Evolutionary conservation across 2,329 filamentous ascomycete species (phyloP), one percentile per base, ranked within the genome.

Genomic region (Alternaria triticimaculans): DNA sequence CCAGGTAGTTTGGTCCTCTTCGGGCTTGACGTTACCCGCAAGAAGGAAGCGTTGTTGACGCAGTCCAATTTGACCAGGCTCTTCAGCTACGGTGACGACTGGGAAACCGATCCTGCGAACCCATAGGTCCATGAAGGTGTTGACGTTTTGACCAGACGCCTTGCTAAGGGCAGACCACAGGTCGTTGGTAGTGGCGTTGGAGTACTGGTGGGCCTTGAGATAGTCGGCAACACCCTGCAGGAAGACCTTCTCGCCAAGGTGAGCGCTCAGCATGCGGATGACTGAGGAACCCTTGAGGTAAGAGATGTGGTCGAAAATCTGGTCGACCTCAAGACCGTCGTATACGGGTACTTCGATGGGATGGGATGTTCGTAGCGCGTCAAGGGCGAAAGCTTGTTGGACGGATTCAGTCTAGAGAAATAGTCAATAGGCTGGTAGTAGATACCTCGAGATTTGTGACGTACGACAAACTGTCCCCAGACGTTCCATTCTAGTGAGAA

Each of bases 231-330:
- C 94, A 72, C 96, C 96, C 76, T 92, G 90, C 56, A 99, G 85
- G 86, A 99, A 99, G 1, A 88, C 92, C 74, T 97, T 89, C 56
- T 92, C 90, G 14, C 94, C 94, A 18, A 99, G 88, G 80, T 98
- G 92, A 73, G 91, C 90, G 72, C 93, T 95, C 73, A 99, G 83
- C 96, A 99, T 99, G 76, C 96, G 92, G 76, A 99, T 96, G 63
- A 96, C 92, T 3, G 95, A 97, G 83, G 93, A 97, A 37, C 96
- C 96, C 84, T 99, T 98, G 66, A 96, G 86, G 78, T 98, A 99
- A 82, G 92, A 96, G 81, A 99, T 98, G 78, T 91, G 88, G 79
- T 99, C 96, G 76, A 99, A 99, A 69, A 98, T 97, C 80, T 99
- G 96, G 80, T 98, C 96, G 69, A 98, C 93, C 72, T 98, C 96